Percentiles rank a stretch among this genome's conserved stretches.
These are phyloP conservation scores for Kwoniella sp. DNA, from an alignment of 768 basidiomycete species.

Conservation along the genomic window DNA sequence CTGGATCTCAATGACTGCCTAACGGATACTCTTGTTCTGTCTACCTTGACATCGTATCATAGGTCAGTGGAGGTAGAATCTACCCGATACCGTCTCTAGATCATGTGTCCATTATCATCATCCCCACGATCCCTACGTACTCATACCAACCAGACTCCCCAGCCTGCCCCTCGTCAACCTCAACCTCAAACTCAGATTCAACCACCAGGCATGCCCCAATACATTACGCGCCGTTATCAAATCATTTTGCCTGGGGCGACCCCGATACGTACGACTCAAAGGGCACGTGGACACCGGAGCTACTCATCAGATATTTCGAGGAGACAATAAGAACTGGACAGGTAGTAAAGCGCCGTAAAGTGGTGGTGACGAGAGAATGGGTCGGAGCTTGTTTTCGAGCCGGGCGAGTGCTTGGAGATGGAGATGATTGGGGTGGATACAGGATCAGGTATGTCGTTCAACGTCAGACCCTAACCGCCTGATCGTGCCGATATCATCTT, in stretches of 20 bases:
- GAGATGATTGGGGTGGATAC: constrained; percentile 13
- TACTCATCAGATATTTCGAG: constrained; percentile 14
- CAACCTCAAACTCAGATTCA: not conserved
- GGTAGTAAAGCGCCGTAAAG: not conserved
- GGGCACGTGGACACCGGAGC: constrained; percentile 2
- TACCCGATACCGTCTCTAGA: not conserved
- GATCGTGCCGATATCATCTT: too few relatives aligned
- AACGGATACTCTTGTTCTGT: too few relatives aligned
- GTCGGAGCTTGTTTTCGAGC: constrained; percentile 1
- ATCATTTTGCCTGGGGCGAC: constrained; percentile 5
- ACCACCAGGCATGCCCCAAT: not conserved
- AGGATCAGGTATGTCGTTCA: constrained; percentile 10
- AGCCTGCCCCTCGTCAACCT: not conserved
- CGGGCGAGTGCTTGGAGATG: not conserved
- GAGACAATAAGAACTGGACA: constrained; percentile 3
- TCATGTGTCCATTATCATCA: not conserved
- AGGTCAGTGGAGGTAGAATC: not conserved
- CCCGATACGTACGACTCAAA: not conserved
- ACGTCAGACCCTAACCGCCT: too few relatives aligned
- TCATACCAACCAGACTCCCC: not conserved
- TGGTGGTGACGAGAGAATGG: constrained; percentile 13
- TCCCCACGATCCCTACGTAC: not conserved
- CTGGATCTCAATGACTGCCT: too few relatives aligned
- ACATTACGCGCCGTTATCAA: not conserved
- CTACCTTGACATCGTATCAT: too few relatives aligned